Conservation (phyloP, 148 eudicot species). For the Drosera capensis region DNA sequence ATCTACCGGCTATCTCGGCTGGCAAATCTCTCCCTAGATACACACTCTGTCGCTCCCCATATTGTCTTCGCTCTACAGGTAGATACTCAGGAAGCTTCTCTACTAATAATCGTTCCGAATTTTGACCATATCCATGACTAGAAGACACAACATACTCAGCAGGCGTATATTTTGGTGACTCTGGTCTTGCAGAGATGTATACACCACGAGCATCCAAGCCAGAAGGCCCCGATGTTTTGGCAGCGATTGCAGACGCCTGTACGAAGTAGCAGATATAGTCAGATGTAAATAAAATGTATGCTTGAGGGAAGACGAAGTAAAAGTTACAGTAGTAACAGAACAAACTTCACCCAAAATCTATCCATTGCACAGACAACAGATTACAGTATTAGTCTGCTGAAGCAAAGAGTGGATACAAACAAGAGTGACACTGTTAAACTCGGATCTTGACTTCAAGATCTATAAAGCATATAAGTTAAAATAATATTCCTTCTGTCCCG, state of each 20-base stretch:
- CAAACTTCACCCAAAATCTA: no score
- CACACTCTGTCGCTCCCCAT: constrained; percentile 17
- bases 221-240: constrained; percentile 41
- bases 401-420: no score
- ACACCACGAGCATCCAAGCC: constrained; percentile 39
- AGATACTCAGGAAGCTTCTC: constrained; percentile 10
- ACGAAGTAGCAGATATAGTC: not conserved
- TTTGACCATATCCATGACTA: constrained; percentile 54
- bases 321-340: no score
- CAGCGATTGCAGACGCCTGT: constrained; percentile 36
- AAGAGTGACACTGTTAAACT: no score
- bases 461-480: no score
- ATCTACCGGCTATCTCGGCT: constrained; percentile 39
- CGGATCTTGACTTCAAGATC: no score
- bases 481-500: no score
- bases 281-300: no score
- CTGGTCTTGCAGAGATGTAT: constrained; percentile 28
- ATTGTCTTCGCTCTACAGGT: constrained; percentile 15
- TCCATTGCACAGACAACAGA: no score
- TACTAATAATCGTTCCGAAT: constrained; percentile 32
- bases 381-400: no score
- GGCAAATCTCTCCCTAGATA: constrained; percentile 50
- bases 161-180: constrained; percentile 56
- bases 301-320: no score
- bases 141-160: constrained; percentile 40